Percentiles rank a stretch among this genome's conserved stretches.
phyloP scores from a whole-genome alignment of 1,284 basidiomycete genomes.

The Cryptococcus sp. region DNA sequence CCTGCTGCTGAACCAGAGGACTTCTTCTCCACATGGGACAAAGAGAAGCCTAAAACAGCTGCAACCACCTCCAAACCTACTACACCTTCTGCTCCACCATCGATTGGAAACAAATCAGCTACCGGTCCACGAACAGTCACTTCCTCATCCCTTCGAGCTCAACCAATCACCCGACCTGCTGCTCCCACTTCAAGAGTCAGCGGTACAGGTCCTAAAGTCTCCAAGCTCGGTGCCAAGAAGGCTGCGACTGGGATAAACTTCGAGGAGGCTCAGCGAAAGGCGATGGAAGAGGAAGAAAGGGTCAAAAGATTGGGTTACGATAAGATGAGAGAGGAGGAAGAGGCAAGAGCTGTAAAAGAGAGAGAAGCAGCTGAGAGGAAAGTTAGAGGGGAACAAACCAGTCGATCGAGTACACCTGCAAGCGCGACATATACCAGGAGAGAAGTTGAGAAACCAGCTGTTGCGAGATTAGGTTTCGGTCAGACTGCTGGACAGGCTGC shows the following conservation, averaged over 20 bases:
- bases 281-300: slow-evolving; percentile 80
- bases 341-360: slow-evolving; percentile 48
- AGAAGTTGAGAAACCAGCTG: slow-evolving; percentile 34
- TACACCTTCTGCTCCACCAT: slow-evolving; percentile 30
- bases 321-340: slow-evolving; percentile 67
- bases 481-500: slow-evolving; percentile 59
- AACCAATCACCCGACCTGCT: slow-evolving; percentile 56
- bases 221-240: slow-evolving; percentile 75
- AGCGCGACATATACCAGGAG: slow-evolving; percentile 21
- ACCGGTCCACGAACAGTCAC: slow-evolving; percentile 48
- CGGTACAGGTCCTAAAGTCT: slow-evolving; percentile 56
- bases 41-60: slow-evolving; percentile 49
- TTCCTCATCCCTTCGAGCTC: slow-evolving; percentile 48
- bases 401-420: slow-evolving; percentile 19
- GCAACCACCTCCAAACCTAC: slow-evolving; percentile 27
- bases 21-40: slow-evolving; percentile 96
- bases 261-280: slow-evolving; percentile 82
- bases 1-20: slow-evolving; percentile 64
- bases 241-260: slow-evolving; percentile 73
- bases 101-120: slow-evolving; percentile 33
- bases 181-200: slow-evolving; percentile 46
- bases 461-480: slow-evolving; percentile 70
- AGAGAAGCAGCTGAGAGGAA: slow-evolving; percentile 55
- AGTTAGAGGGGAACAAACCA: slow-evolving; percentile 43
- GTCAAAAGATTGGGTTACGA: slow-evolving; percentile 86